These are phyloP conservation scores for Davidsoniella eucalypti DNA, from an alignment of 2,329 filamentous ascomycete species.

Conservation along the genomic window DNA sequence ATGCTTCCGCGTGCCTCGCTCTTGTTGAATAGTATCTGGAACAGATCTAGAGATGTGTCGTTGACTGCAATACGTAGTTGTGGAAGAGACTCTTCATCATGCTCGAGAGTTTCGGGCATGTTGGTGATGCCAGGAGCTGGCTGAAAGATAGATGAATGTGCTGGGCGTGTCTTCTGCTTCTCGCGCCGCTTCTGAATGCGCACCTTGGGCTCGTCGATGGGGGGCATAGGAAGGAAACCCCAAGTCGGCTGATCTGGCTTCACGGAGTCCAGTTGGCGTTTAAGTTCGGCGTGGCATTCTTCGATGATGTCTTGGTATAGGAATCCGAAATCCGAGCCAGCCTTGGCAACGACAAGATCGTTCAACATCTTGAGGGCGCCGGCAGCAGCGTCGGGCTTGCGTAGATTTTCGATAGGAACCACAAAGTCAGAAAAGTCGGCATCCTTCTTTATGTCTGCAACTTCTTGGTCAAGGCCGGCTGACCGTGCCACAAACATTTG, in stretches of 20 bases:
- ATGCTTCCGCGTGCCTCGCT: conserved; percentile 19
- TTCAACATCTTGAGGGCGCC: conserved; percentile 23
- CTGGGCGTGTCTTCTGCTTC: conserved; percentile 29
- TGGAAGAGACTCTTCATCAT: too few species aligned
- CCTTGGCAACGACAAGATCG: conserved; percentile 22
- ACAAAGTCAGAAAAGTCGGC: conserved; percentile 26
- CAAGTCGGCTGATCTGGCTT: conserved; percentile 14
- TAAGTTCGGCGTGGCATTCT: conserved; percentile 21
- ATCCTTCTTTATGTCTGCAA: conserved; percentile 23
- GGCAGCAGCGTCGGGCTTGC: conserved; percentile 23
- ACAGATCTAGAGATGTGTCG: conserved; percentile 22
- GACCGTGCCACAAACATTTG: conserved; percentile 22
- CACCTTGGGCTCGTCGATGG: conserved; percentile 15
- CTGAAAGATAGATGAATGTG: conserved; percentile 21
- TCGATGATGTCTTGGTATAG: conserved; percentile 28
- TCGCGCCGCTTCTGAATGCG: conserved; percentile 21
- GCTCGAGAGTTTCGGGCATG: background rate
- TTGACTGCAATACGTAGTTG: conserved; percentile 21
- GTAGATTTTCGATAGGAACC: conserved; percentile 26
- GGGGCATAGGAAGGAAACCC: conserved; percentile 13
- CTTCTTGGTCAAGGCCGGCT: conserved; percentile 21
- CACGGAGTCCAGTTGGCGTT: conserved; percentile 17
- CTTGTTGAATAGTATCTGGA: conserved; percentile 21
- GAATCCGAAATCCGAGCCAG: conserved; percentile 24
- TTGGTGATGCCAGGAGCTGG: conserved; percentile 14